Evolutionary conservation across 495 filamentous ascomycete genomes (phyloP), one percentile per base, ranked within the genome.

Genomic region (Xylaria sp.): DNA sequence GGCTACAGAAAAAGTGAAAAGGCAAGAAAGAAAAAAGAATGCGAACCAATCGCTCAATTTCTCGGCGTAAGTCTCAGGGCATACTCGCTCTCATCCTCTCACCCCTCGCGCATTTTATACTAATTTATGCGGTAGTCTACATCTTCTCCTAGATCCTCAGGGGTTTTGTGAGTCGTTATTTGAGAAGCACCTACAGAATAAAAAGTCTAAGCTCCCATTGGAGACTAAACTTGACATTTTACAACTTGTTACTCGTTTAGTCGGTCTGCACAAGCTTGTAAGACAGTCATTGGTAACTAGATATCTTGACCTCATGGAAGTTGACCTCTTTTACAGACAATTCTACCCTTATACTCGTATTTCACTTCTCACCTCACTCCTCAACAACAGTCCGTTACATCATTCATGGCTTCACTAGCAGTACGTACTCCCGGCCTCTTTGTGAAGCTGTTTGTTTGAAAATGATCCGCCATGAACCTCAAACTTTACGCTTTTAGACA

Each of bases 131-230:
- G 37, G 14, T 15, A 71, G 69, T 31, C 40, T 86, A 3, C 96
- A 98, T 78, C 86, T 99, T 17, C 86, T 99, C 5, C 92, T 97
- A 79, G 97, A 98, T 76, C 95, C 97, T 1, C 97, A 99, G 76
- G 93, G 93, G 1, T 98, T 97, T 77, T 93, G 95, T 26, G 97
- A 99, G 78, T 84, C 86, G 57, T 84, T 99, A 1, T 99, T 98
- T 81, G 88, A 89, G 44, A 97, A 94, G 78, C 96, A 99, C 77
- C 82, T 98, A 29, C 94, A 97, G 64, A 95, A 90, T 73, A 86
- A 87, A 40, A 97, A 95, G 82, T 90, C 91, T 40, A 97, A 92
- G 79, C 87, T 98, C 66, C 90, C 91, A 48, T 88, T 98, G n/a
- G 95, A 98, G 64, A 94, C 93, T 73, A 97, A 95, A 80, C 87